Evolutionary conservation across 345 rosid species (phyloP).

Genomic region (Theobroma cacao): DNA sequence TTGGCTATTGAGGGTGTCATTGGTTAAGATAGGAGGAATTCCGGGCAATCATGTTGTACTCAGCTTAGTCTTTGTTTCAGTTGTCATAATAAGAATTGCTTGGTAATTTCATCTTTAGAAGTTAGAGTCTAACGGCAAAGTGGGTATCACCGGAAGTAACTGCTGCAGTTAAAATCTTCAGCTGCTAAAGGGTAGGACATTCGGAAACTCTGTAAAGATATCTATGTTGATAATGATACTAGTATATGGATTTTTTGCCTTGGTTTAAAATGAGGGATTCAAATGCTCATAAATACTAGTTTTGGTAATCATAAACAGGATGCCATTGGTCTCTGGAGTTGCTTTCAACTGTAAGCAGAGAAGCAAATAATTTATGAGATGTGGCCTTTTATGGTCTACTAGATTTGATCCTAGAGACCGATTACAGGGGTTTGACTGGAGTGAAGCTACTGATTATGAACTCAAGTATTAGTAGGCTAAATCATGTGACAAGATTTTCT

Average conservation of each 20-base stretch:
- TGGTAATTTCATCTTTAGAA: neutral
- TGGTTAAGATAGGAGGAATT: too few relatives aligned
- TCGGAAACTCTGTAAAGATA: neutral
- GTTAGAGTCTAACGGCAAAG: neutral
- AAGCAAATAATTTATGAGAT: too few relatives aligned
- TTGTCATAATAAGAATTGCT: too few relatives aligned
- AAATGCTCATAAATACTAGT: neutral
- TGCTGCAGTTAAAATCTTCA: neutral
- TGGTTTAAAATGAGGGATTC: neutral
- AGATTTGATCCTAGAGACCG: neutral
- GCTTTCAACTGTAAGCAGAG: neutral
- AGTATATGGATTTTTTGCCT: neutral
- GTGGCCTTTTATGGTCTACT: too few relatives aligned
- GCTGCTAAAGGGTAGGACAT: neutral
- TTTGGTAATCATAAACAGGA: neutral
- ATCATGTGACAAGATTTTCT: neutral
- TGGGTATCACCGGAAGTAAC: neutral
- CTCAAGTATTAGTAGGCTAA: neutral
- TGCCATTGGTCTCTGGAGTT: neutral
- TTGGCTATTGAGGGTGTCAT: too few relatives aligned
- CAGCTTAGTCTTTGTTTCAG: too few relatives aligned
- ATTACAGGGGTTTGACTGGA: neutral
- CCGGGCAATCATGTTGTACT: too few relatives aligned
- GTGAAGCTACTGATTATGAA: neutral
- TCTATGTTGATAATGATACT: neutral